Evolutionary conservation across 2,329 filamentous ascomycete genomes (phyloP).

Genomic region (Sporothrix brunneoviolacea): DNA sequence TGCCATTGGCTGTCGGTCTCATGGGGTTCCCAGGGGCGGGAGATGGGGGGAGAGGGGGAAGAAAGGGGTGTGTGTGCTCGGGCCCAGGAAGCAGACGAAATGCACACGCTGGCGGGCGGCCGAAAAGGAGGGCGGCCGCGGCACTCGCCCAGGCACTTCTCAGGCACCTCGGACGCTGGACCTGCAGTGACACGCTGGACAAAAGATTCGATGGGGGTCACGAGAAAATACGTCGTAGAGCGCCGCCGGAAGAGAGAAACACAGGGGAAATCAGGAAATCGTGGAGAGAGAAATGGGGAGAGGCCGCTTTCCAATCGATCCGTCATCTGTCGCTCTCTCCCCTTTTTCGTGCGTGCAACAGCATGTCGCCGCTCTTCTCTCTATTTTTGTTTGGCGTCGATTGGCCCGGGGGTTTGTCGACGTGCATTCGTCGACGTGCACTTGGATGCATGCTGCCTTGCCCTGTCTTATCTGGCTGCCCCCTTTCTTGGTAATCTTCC

Average conservation of each 20-base stretch:
- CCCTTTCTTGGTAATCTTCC: neutral
- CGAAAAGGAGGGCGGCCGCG: neutral
- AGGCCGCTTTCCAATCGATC: neutral
- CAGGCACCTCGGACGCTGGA: too few species aligned
- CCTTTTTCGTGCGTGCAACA: neutral
- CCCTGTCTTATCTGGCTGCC: neutral
- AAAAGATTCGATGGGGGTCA: too few species aligned
- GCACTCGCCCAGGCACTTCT: neutral
- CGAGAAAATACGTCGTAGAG: neutral
- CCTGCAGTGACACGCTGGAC: too few species aligned
- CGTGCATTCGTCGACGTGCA: too few species aligned
- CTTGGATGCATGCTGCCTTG: neutral
- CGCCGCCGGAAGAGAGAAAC: neutral
- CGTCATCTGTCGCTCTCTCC: neutral
- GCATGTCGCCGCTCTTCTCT: too few species aligned
- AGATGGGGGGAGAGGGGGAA: neutral
- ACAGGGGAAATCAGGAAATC: too few species aligned
- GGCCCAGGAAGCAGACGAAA: neutral
- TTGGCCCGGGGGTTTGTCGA: too few species aligned
- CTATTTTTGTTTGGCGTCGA: neutral
- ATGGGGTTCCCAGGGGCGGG: constrained; percentile 3
- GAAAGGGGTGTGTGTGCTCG: constrained; percentile 4
- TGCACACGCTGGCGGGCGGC: neutral
- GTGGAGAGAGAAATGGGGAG: constrained; percentile 1
- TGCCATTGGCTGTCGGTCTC: constrained; percentile 7